Percentiles rank a stretch among this genome's conserved stretches.
Conservation (phyloP, 192 early-diverging fungal species). For the Gryganskiella cystojenkinii region DNA sequence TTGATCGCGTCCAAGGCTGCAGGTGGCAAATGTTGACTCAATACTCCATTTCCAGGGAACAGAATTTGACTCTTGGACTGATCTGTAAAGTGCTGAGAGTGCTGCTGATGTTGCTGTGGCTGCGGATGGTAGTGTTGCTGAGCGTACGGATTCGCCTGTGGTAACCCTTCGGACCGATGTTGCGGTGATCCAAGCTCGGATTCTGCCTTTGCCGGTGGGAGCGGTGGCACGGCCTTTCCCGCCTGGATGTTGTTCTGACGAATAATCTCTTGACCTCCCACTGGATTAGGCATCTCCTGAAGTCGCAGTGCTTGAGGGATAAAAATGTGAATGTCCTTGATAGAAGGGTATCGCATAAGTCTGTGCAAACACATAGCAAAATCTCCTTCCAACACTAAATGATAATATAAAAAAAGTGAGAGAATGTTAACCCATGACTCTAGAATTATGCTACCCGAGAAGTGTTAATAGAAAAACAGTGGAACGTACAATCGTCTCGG, state of each 20-base stretch:
- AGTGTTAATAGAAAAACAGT: neutral
- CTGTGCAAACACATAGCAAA: conserved; percentile 72
- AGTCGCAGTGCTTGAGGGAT: conserved; percentile 75
- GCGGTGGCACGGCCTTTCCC: conserved; percentile 50
- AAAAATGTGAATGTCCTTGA: conserved; percentile 60
- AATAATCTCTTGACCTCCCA: conserved; percentile 61
- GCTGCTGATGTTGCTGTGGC: conserved; percentile 12
- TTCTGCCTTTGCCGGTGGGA: conserved; percentile 12
- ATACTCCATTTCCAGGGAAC: conserved; percentile 31
- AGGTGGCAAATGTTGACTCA: conserved; percentile 63
- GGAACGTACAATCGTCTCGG: conserved; percentile 71
- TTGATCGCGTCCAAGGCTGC: conserved; percentile 65
- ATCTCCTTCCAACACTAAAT: conserved; percentile 66
- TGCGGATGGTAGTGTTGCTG: conserved; percentile 15
- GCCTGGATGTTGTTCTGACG: conserved; percentile 63
- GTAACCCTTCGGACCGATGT: neutral
- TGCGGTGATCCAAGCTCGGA: conserved; percentile 1
- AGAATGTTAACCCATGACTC: neutral
- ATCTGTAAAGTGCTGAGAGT: conserved; percentile 1
- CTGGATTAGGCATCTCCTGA: conserved; percentile 57
- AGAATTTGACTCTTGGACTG: conserved; percentile 9
- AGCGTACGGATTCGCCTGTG: conserved; percentile 1
- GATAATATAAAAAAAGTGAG: neutral
- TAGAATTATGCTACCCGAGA: neutral
- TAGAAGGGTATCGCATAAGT: conserved; percentile 70